phyloP scores from a whole-genome alignment of 148 eudicot genomes.

The Chenopodium formosanum region DNA sequence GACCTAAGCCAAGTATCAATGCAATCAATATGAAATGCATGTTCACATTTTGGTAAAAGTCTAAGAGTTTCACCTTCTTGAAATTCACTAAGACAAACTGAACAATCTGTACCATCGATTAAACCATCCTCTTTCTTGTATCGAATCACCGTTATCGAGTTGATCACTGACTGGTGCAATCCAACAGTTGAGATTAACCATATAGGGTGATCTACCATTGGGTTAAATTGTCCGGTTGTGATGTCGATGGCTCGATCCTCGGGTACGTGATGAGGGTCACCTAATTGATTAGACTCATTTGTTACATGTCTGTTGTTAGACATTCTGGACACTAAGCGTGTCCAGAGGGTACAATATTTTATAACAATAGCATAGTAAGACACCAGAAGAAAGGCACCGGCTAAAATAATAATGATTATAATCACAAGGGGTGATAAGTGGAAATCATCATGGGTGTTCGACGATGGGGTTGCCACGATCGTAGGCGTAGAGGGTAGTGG shows the following conservation, averaged over 20 bases:
- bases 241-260: conserved; percentile 10
- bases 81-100: conserved; percentile 60
- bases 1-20: conserved; percentile 72
- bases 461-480: conserved; percentile 17
- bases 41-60: conserved; percentile 62
- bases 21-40: conserved; percentile 68
- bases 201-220: conserved; percentile 47
- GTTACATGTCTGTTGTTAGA: not conserved
- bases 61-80: conserved; percentile 51
- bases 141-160: conserved; percentile 41
- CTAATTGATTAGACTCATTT: not conserved
- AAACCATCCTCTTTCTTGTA: conserved; percentile 40
- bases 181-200: conserved; percentile 65
- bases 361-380: conserved; percentile 34
- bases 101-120: conserved; percentile 53
- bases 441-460: not conserved
- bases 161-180: conserved; percentile 46
- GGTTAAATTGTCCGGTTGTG: not conserved
- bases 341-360: conserved; percentile 29
- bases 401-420: conserved; percentile 30
- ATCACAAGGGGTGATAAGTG: conserved; percentile 36
- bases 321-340: not conserved
- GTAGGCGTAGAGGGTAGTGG: conserved; percentile 9
- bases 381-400: conserved; percentile 31
- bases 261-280: conserved; percentile 8